Base-by-base conservation (phyloP, 495 filamentous ascomycete genomes). In the Tetracladium marchalianum region DNA sequence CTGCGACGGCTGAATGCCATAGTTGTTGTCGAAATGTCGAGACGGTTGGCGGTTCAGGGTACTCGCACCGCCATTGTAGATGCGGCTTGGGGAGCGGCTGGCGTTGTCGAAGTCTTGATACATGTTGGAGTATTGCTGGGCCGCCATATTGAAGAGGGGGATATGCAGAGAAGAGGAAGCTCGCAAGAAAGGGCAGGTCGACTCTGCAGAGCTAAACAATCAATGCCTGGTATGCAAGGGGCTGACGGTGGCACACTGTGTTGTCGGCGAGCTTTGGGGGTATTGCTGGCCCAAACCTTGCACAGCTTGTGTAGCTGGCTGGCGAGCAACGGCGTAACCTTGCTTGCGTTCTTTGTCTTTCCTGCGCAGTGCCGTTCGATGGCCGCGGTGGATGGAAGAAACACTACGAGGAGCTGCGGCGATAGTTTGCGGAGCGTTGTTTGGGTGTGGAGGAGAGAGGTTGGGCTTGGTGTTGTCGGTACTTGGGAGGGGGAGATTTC, bases 11-110 rank as follows among this genome's bases (percentile, higher is more conserved):
- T 60, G 44, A 32, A 71, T 64, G 39, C 56, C 54, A 7, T 27
- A 27, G 41, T 75, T 82, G 37, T 76, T 70, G 52, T 84, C 80
- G 54, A 84, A 84, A 52, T 87, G 73, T 56, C 80, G 66, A 54
- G 81, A 80, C 52, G 83, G 63, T 61, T 84, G 74, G 55, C 77
- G 75, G 55, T 81, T 78, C 35, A 87, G 70, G 31, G 78, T 77
- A 53, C 81, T 73, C 34, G 78, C 74, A 33, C 36, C 35, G 41
- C 71, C 76, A 46, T 64, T 66, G 57, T 71, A 75, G 35, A 66
- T 67, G 31, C 67, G 68, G 39, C 66, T 59, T 12, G 72, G 71
- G 27, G 54, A 55, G 34, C 51, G 51, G 33, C 51, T 47, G 16
- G 45, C 43, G 11, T 57, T 42, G 22, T 27, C 22, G 32, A 66